Percentiles rank a stretch among this genome's conserved stretches.
These are phyloP conservation scores for Alternaria panax DNA, from an alignment of 2,329 filamentous ascomycete genomes.

Conservation along the genomic window DNA sequence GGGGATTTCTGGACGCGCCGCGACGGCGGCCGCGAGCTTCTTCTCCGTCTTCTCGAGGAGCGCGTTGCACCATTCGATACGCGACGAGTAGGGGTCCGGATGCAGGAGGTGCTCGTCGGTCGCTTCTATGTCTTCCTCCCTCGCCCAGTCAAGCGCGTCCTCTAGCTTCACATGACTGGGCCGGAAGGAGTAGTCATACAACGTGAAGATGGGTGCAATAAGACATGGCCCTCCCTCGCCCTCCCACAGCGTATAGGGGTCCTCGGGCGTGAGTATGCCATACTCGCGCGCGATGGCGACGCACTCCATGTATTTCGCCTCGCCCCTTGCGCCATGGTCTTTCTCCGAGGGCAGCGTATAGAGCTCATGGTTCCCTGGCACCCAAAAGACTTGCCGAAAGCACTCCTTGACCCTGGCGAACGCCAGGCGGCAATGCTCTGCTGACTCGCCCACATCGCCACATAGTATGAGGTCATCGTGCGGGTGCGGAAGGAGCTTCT, in stretches of 20 bases:
- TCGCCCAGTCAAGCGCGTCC: slow-evolving; percentile 56
- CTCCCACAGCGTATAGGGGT: slow-evolving; percentile 63
- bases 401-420: slow-evolving; percentile 51
- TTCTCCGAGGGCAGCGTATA: slow-evolving; percentile 58
- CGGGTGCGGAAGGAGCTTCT: slow-evolving; percentile 49
- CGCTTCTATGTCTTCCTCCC: slow-evolving; percentile 55
- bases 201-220: slow-evolving; percentile 64
- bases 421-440: slow-evolving; percentile 45
- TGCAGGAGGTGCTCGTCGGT: slow-evolving; percentile 57
- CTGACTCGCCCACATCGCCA: slow-evolving; percentile 52
- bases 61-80: slow-evolving; percentile 56
- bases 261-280: slow-evolving; percentile 64
- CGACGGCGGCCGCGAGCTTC: slow-evolving; percentile 49
- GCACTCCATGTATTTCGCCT: slow-evolving; percentile 64
- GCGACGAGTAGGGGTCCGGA: slow-evolving; percentile 54
- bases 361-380: slow-evolving; percentile 66
- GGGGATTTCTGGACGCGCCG: slow-evolving; percentile 41
- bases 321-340: slow-evolving; percentile 53
- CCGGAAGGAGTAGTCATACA: slow-evolving; percentile 68
- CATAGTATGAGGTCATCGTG: slow-evolving; percentile 57
- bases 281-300: slow-evolving; percentile 60
- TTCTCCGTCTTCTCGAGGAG: slow-evolving; percentile 51
- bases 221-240: slow-evolving; percentile 59
- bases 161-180: slow-evolving; percentile 59
- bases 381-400: slow-evolving; percentile 62